A percentile compares a stretch with the other conserved stretches of the same genome.
Conservation (phyloP, 2,329 filamentous ascomycete genomes). For the Zelopaecilomyces penicillatus region DNA sequence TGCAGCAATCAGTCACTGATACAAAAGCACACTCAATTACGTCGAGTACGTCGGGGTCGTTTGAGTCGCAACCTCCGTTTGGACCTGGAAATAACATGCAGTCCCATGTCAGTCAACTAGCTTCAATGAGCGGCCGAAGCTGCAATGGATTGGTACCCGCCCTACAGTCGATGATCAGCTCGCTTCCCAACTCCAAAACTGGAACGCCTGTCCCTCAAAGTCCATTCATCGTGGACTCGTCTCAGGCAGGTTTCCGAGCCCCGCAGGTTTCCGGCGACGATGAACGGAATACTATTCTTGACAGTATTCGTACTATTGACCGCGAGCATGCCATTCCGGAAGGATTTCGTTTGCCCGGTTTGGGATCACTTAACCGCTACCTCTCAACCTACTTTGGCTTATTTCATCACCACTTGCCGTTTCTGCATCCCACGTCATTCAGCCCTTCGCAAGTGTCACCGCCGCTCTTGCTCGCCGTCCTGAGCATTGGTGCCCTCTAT, state of each 20-base stretch:
- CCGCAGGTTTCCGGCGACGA: slow-evolving; percentile 80
- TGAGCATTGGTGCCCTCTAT: slow-evolving; percentile 93
- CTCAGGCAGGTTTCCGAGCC: slow-evolving; percentile 58
- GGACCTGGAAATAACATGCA: slow-evolving; percentile 48
- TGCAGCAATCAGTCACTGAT: slow-evolving; percentile 61
- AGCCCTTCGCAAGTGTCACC: slow-evolving; percentile 71
- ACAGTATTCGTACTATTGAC: slow-evolving; percentile 76
- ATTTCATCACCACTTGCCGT: slow-evolving; percentile 94
- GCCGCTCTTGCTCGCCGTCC: slow-evolving; percentile 74
- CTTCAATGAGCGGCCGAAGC: slow-evolving; percentile 58
- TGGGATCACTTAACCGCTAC: slow-evolving; percentile 79
- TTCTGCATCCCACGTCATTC: slow-evolving; percentile 89
- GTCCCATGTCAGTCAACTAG: slow-evolving; percentile 53
- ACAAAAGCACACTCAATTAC: slow-evolving; percentile 68
- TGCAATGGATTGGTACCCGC: slow-evolving; percentile 54
- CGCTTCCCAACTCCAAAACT: slow-evolving; percentile 58
- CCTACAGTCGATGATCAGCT: slow-evolving; percentile 64
- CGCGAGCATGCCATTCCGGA: slow-evolving; percentile 75
- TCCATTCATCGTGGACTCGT: slow-evolving; percentile 58
- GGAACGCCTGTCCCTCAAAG: slow-evolving; percentile 67
- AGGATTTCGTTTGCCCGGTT: slow-evolving; percentile 77
- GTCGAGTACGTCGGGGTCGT: slow-evolving; percentile 55
- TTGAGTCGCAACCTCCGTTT: slow-evolving; percentile 60
- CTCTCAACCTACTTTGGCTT: slow-evolving; percentile 93
- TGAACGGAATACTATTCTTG: slow-evolving; percentile 74